A percentile compares a stretch with the other conserved stretches of the same genome.
These are phyloP conservation scores for Aquilaria yunnanensis DNA, from an alignment of 345 rosid genomes.

Conservation along the genomic window DNA sequence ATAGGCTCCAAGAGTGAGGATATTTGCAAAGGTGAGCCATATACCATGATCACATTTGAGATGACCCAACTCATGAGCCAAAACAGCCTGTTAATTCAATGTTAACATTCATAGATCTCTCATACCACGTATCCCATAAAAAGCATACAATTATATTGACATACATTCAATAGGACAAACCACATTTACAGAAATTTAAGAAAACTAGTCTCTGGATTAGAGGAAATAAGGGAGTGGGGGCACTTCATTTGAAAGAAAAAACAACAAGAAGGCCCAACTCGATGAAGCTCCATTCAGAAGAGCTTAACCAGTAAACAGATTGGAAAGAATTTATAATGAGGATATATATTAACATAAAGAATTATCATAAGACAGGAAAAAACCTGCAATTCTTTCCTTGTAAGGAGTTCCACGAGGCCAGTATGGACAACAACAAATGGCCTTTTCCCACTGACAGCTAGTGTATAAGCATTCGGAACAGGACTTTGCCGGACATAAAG, in stretches of 20 bases:
- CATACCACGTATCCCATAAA: conserved; percentile 4
- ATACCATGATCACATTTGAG: conserved; percentile 95
- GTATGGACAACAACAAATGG: conserved; percentile 92
- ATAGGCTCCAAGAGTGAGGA: conserved; percentile 92
- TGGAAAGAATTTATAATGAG: not conserved
- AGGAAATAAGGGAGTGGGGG: too few relatives aligned
- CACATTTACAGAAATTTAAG: not conserved
- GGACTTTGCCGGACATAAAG: conserved; percentile 94
- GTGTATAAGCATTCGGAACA: conserved; percentile 86
- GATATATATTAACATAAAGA: not conserved
- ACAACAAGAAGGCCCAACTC: not conserved
- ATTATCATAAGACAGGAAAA: conserved; percentile 5
- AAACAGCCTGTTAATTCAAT: conserved; percentile 54
- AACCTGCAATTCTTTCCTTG: conserved; percentile 86
- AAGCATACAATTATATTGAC: not conserved
- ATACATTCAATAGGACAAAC: not conserved
- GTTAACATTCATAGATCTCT: conserved; percentile 15
- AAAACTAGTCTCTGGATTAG: not conserved
- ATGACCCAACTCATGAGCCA: conserved; percentile 98
- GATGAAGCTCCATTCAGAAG: not conserved
- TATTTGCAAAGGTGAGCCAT: conserved; percentile 95
- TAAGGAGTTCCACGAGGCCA: conserved; percentile 87
- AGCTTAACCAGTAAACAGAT: not conserved
- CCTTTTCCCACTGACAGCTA: conserved; percentile 82
- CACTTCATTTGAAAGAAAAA: too few relatives aligned